These are phyloP conservation scores for Cetradonia linearis DNA, from an alignment of 495 filamentous ascomycete species.

Conservation along the genomic window DNA sequence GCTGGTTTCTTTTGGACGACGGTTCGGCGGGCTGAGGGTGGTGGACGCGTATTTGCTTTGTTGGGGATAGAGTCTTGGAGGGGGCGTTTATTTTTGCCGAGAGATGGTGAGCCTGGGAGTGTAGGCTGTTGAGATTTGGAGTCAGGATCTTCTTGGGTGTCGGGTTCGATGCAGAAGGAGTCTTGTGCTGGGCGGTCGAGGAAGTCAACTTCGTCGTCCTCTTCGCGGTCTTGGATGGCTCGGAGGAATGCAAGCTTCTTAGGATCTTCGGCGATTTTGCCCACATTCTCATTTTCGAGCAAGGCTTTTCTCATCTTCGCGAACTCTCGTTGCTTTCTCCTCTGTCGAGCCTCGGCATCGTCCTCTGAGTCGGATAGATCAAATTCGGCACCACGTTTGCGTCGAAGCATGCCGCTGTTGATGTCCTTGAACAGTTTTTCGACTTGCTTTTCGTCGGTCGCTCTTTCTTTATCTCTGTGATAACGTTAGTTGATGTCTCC, in stretches of 20 bases:
- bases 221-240: conserved; percentile 73
- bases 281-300: conserved; percentile 80
- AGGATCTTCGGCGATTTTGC: conserved; percentile 81
- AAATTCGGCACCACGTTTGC: conserved; percentile 60
- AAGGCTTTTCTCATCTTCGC: conserved; percentile 85
- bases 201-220: conserved; percentile 73
- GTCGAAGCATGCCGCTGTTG: conserved; percentile 72
- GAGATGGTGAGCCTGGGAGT: conserved; percentile 25
- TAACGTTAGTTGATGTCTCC: conserved; percentile 18
- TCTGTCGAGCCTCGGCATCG: conserved; percentile 61
- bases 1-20: conserved; percentile 51
- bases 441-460: conserved; percentile 69
- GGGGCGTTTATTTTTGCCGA: conserved; percentile 47
- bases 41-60: conserved; percentile 42
- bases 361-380: conserved; percentile 85
- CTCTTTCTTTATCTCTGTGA: conserved; percentile 52
- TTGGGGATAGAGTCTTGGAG: conserved; percentile 38
- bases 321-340: conserved; percentile 77
- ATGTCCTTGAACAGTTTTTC: conserved; percentile 87
- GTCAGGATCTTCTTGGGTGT: conserved; percentile 34
- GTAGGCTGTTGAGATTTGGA: conserved; percentile 36
- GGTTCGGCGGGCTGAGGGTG: conserved; percentile 57
- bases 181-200: conserved; percentile 42
- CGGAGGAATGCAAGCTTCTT: conserved; percentile 82
- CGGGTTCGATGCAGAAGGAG: conserved; percentile 24